These are phyloP conservation scores for Colletotrichum cordylinicola DNA, from an alignment of 2,329 filamentous ascomycete genomes.

Conservation along the genomic window DNA sequence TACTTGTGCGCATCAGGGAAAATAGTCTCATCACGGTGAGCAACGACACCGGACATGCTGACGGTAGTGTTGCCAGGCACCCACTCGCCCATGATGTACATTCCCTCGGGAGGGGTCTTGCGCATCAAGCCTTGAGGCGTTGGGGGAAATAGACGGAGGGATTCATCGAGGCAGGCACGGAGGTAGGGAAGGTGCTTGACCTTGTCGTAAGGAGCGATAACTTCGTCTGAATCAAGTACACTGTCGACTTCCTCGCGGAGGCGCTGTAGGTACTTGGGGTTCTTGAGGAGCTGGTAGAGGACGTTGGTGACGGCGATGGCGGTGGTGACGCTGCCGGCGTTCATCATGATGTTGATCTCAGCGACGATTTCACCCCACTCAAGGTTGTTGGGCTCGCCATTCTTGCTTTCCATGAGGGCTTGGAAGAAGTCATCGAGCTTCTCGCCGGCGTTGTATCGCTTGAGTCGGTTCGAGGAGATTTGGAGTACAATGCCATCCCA, in stretches of 20 bases:
- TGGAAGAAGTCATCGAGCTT: slow-evolving; percentile 48
- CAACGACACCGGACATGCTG: slow-evolving; percentile 39
- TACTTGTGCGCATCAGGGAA: slow-evolving; percentile 25
- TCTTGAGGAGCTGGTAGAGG: slow-evolving; percentile 56
- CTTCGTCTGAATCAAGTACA: slow-evolving; percentile 46
- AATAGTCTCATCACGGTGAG: slow-evolving; percentile 1
- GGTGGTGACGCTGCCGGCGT: slow-evolving; percentile 57
- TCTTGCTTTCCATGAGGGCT: slow-evolving; percentile 23
- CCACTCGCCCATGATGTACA: slow-evolving; percentile 47
- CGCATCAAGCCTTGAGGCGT: slow-evolving; percentile 48
- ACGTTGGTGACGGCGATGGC: slow-evolving; percentile 55
- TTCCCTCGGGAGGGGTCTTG: slow-evolving; percentile 49
- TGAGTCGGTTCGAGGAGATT: background rate
- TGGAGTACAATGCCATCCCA: slow-evolving; percentile 50
- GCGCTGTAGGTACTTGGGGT: slow-evolving; percentile 44
- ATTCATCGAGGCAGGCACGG: slow-evolving; percentile 56
- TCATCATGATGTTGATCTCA: slow-evolving; percentile 59
- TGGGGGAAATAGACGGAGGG: slow-evolving; percentile 49
- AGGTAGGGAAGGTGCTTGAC: slow-evolving; percentile 58
- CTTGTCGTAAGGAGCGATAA: slow-evolving; percentile 54
- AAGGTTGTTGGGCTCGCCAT: slow-evolving; percentile 45
- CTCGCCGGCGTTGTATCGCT: slow-evolving; percentile 55
- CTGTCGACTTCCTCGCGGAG: slow-evolving; percentile 51
- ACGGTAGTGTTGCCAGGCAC: slow-evolving; percentile 50
- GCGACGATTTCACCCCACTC: slow-evolving; percentile 65